A percentile compares a stretch with the other conserved stretches of the same genome.
Conservation (phyloP, 129 eudicot genomes). For the Rutidosis leptorrhynchoides region DNA sequence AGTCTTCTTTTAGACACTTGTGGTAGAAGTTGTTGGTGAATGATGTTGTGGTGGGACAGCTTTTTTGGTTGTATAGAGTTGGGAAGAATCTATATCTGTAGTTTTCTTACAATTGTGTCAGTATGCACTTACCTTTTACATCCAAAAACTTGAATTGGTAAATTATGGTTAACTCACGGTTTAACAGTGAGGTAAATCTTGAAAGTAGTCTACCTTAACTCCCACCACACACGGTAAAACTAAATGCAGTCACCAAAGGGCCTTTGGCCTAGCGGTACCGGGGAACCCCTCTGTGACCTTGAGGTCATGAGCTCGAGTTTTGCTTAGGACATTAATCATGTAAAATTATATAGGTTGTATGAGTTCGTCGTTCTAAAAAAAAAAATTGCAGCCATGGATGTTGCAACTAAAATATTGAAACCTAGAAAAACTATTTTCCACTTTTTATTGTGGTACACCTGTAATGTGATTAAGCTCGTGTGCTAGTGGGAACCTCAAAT, state of each 20-base stretch:
- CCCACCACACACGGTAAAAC: neutral
- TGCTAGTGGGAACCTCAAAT: conserved; percentile 21
- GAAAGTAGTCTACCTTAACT: neutral
- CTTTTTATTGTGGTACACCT: conserved; percentile 1
- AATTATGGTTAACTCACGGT: neutral
- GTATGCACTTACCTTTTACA: neutral
- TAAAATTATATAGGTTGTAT: no score
- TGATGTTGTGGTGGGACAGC: conserved; percentile 22
- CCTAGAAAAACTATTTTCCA: neutral
- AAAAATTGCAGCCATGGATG: no score
- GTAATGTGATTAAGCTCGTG: conserved; percentile 8
- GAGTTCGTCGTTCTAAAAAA: no score
- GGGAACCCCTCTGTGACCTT: no score
- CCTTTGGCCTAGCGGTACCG: no score
- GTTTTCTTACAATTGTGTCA: conserved; percentile 19
- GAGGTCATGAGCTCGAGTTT: no score
- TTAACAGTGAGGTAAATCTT: conserved; percentile 12
- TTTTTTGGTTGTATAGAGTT: conserved; percentile 24
- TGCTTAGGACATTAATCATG: no score
- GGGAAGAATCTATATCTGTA: conserved; percentile 32
- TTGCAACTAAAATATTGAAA: conserved; percentile 12
- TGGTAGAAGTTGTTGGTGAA: conserved; percentile 26
- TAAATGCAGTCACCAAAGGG: conserved; percentile 8
- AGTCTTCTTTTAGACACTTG: conserved; percentile 21
- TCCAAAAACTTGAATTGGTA: no score